Percentiles rank a stretch among this genome's conserved stretches.
Evolutionary conservation across 768 basidiomycete genomes (phyloP).

Genomic region (Phlebiopsis flavidoalba): DNA sequence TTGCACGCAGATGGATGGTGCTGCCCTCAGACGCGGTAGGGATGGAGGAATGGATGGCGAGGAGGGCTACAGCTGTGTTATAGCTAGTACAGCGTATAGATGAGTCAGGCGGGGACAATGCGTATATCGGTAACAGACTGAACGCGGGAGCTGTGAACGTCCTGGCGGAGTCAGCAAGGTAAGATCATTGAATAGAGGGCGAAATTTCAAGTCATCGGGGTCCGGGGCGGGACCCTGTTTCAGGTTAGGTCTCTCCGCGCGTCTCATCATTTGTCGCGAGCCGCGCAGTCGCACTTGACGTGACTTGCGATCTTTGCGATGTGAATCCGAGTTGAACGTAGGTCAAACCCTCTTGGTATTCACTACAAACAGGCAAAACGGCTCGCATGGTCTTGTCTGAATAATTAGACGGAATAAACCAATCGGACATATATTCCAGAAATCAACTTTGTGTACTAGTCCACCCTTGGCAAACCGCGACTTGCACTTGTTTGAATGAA

Average conservation of each 20-base stretch:
- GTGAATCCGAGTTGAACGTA: no score
- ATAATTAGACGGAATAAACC: no score
- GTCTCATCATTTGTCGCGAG: no score
- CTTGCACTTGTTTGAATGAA: no score
- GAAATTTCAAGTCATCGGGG: neutral
- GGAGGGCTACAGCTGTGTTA: neutral
- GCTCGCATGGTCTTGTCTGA: no score
- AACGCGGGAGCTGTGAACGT: neutral
- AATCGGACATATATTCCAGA: no score
- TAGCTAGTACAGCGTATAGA: neutral
- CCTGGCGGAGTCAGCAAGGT: neutral
- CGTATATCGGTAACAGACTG: neutral
- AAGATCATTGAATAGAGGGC: neutral
- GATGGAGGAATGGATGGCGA: neutral
- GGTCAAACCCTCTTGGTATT: no score
- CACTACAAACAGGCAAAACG: no score
- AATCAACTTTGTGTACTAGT: no score
- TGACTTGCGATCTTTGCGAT: no score
- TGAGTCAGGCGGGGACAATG: neutral
- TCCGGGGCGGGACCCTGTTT: neutral
- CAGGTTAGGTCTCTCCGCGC: neutral
- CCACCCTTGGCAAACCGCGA: no score
- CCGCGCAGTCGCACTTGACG: neutral
- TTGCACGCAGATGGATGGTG: neutral
- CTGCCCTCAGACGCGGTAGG: neutral